These are phyloP conservation scores for Piromyces finnis DNA, from an alignment of 192 early-diverging fungal genomes.

Conservation along the genomic window DNA sequence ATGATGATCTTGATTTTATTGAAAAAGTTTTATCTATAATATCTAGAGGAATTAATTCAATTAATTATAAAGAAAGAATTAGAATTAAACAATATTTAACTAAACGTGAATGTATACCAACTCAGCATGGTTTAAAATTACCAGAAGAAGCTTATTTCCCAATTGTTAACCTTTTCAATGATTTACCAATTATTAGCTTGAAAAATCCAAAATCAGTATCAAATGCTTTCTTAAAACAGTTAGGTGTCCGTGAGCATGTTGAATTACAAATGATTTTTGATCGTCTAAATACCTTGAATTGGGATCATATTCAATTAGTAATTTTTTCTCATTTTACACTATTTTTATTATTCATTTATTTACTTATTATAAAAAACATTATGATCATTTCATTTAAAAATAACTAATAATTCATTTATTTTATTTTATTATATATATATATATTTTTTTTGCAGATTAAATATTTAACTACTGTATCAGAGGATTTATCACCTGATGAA, in stretches of 20 bases:
- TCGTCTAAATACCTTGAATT: conserved; percentile 53
- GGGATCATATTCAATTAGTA: conserved; percentile 63
- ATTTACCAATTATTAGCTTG: conserved; percentile 54
- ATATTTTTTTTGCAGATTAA: conserved; percentile 23
- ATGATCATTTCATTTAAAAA: no score
- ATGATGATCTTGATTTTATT: background rate
- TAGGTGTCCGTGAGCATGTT: conserved; percentile 78
- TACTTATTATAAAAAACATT: no score
- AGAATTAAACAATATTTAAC: background rate
- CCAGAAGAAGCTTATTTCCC: conserved; percentile 60
- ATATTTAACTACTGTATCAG: conserved; percentile 54
- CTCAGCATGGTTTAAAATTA: conserved; percentile 6
- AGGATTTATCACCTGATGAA: conserved; percentile 41
- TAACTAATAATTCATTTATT: no score
- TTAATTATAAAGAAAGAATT: background rate
- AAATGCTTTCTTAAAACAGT: conserved; percentile 32
- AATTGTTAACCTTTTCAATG: conserved; percentile 62
- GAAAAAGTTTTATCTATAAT: background rate
- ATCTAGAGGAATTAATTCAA: background rate
- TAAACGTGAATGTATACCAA: background rate
- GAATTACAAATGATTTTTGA: conserved; percentile 73
- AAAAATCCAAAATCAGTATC: conserved; percentile 18
- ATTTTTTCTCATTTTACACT: no score
- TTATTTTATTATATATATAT: background rate
- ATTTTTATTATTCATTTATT: no score